Base-by-base conservation (phyloP, 2,329 filamentous ascomycete species). In the Hypoxylon sp. region DNA sequence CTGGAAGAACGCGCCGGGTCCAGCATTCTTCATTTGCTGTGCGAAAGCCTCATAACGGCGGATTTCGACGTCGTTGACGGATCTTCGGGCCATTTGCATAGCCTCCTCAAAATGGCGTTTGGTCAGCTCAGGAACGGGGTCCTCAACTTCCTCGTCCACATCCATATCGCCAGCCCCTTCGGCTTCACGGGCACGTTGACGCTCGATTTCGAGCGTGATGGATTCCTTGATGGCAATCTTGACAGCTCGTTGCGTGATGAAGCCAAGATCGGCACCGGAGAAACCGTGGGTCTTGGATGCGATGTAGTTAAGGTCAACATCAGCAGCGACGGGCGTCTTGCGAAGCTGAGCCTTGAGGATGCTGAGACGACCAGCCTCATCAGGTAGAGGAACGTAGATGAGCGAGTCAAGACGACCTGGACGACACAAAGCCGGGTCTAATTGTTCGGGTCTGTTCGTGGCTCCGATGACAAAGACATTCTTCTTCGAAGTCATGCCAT, bases 401-500 rank as follows among this genome's bases (percentile, higher is more conserved):
- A 99, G 89, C 36, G 95, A 98, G 81, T 99, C 96, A 50, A 99
- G 91, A 93, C 96, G 96, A 73, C 96, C 96, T 61, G 96, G 96
- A 87, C 96, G 94, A 88, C 95, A 97, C 74, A 99, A 88, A 73
- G 96, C 96, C 78, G 96, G 96, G 81, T 99, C 96, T 65, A 99
- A 92, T 85, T 98, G 96, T 85, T 99, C 96, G 44, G 96, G 96
- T 84, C 96, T 89, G 86, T 99, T 99, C 81, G 96, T 99, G 46
- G 96, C 96, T 80, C 96, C 96, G 75, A 99, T 99, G 71, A 99
- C 96, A 82, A 99, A 99, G 70, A 99, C 96, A 80, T 99, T 99
- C 92, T 99, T 99, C 92, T 99, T 99, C 38, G 95, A 97, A 46
- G 95, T 98, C 95, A 98, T 98, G 75, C 95, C 95, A 73, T 98